Conservation (phyloP, 805 yeast genomes). For the Groenewaldozyma salmanticensis region DNA sequence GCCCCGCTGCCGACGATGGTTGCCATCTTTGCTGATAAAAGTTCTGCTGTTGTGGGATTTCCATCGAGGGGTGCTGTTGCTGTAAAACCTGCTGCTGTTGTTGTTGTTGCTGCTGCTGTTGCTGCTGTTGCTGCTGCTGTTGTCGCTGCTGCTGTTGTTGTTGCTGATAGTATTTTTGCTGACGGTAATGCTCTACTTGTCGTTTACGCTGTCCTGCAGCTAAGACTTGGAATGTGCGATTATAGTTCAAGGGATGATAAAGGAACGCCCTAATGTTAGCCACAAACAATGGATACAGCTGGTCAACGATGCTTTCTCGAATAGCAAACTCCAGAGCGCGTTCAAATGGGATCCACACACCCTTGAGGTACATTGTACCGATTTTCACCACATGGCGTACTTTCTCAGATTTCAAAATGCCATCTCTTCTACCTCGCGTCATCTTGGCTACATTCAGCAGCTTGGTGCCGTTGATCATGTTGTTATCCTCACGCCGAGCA, state of each 20-base stretch:
- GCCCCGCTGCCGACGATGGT: background rate
- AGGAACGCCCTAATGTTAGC: slow-evolving; percentile 39
- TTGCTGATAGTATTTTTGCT: background rate
- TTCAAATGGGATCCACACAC: slow-evolving; percentile 87
- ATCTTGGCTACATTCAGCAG: slow-evolving; percentile 73
- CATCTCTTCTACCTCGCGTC: slow-evolving; percentile 83
- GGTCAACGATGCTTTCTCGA: slow-evolving; percentile 63
- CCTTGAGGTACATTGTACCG: slow-evolving; percentile 82
- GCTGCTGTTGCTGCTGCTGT: slow-evolving; percentile 8
- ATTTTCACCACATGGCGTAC: slow-evolving; percentile 74
- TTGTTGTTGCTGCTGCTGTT: slow-evolving; percentile 6
- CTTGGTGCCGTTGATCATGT: slow-evolving; percentile 83
- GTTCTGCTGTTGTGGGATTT: slow-evolving; percentile 4
- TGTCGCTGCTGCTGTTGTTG: slow-evolving; percentile 2
- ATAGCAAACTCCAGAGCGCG: slow-evolving; percentile 75
- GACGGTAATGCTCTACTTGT: slow-evolving; percentile 14
- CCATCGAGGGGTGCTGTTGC: background rate
- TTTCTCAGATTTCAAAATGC: slow-evolving; percentile 72
- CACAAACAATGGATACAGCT: slow-evolving; percentile 61
- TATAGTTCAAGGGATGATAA: slow-evolving; percentile 25
- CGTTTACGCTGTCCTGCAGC: slow-evolving; percentile 25
- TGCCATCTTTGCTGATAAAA: slow-evolving; percentile 7
- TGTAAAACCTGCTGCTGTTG: slow-evolving; percentile 4
- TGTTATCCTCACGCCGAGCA: slow-evolving; percentile 77
- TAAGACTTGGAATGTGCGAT: slow-evolving; percentile 27